Base-by-base conservation (phyloP, 2,329 filamentous ascomycete genomes). In the Nothophaeocryptopus gaeumannii region DNA sequence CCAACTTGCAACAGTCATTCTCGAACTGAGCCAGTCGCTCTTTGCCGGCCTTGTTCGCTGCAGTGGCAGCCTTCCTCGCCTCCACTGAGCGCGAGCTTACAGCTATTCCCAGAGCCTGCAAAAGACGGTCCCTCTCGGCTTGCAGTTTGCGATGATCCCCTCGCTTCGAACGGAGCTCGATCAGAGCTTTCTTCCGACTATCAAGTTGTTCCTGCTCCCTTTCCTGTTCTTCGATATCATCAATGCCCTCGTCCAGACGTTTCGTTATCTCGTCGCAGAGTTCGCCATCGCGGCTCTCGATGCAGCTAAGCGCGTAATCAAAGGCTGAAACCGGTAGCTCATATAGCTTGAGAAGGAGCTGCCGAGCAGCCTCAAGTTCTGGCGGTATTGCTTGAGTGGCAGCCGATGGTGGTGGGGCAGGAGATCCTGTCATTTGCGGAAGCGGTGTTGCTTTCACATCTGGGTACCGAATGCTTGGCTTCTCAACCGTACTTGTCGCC, bases 31-130 rank as follows among this genome's bases (percentile, higher is more conserved):
- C 43, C 15, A 66, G 44, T 38, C 55, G 54, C 5, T 51, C 50
- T 45, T 58, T 63, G 44, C 56, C 58, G 12, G 55, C 60, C 16
- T 50, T 44, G 45, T 63, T 64, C n/a, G 57, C 60, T 16, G 54
- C 58, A 31, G 46, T 59, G 2, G 63, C 64, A 3, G 52, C 54
- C 7, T 35, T 41, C 32, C 11, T 47, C 33, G 30, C 42, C 13
- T 38, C 51, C 55, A 40, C 56, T 44, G 5, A n/a, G n/a, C 56
- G 54, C 12, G 56, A 47, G 13, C 51, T 56, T 31, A 67, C 29
- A 14, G 62, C 63, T 36, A 51, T 43, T 10, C 51, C 48, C 33
- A 67, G 45, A 8, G 51, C 57, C 3, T 50, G 45, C n/a, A 50
- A 55, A 5, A 61, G 54, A 15, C 51, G 42, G 14, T 61, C 51